Evolutionary conservation across 768 basidiomycete genomes (phyloP).

Genomic region (Rhodotorula paludigena): DNA sequence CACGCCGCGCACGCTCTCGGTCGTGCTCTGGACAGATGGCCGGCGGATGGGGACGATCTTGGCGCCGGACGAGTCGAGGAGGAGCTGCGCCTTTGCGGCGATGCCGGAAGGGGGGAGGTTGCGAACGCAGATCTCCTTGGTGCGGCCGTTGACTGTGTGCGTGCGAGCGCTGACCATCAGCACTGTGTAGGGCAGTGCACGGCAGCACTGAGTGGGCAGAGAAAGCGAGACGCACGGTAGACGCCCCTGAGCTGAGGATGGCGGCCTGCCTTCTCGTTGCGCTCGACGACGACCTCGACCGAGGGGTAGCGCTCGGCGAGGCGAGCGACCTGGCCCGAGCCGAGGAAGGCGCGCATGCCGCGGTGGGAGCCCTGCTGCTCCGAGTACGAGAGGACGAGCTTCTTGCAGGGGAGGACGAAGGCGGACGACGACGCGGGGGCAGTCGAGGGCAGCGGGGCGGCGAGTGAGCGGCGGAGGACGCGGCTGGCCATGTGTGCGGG

Average conservation of each 20-base stretch:
- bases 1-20: slow-evolving; percentile 76
- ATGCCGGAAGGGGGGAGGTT: slow-evolving; percentile 68
- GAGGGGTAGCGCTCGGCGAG: slow-evolving; percentile 71
- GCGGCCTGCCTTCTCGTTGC: slow-evolving; percentile 57
- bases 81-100: slow-evolving; percentile 69
- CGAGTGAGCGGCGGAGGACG: not conserved
- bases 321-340: slow-evolving; percentile 50
- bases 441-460: not conserved
- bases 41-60: slow-evolving; percentile 76
- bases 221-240: slow-evolving; percentile 59
- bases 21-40: slow-evolving; percentile 67
- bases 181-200: not conserved
- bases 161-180: no score
- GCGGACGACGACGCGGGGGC: slow-evolving; percentile 11
- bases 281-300: slow-evolving; percentile 76
- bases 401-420: slow-evolving; percentile 29
- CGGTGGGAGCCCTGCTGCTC: slow-evolving; percentile 72
- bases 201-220: not conserved
- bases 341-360: slow-evolving; percentile 65
- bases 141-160: slow-evolving; percentile 67
- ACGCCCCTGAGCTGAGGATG: slow-evolving; percentile 79
- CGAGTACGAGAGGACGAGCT: slow-evolving; percentile 79
- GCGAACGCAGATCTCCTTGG: slow-evolving; percentile 80
- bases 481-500: not conserved
- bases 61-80: slow-evolving; percentile 80